Percentiles rank a stretch among this genome's conserved stretches.
Evolutionary conservation across 140 eudicot genomes (phyloP).

Genomic region (Cichorium intybus): DNA sequence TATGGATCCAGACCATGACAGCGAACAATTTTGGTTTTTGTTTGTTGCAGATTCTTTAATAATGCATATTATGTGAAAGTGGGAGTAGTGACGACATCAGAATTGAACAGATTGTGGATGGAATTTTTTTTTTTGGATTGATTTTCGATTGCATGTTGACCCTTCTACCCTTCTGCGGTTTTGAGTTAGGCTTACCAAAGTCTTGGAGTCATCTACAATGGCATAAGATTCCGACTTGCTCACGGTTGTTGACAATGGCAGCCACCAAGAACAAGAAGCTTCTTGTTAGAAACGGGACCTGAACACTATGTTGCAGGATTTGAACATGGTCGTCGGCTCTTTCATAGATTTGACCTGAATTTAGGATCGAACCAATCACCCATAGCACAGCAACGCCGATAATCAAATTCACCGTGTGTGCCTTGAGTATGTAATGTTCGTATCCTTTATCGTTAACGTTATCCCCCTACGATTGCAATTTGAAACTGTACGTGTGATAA

Average conservation of each 20-base stretch:
- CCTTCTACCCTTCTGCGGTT: constrained; percentile 45
- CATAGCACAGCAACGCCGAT: constrained; percentile 69
- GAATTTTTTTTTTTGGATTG: constrained; percentile 55
- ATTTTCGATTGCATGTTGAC: constrained; percentile 56
- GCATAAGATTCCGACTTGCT: constrained; percentile 31
- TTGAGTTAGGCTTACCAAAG: too few relatives aligned
- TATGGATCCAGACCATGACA: background rate
- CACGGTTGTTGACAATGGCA: constrained; percentile 46
- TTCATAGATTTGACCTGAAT: constrained; percentile 84
- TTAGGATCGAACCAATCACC: constrained; percentile 80
- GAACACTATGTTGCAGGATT: constrained; percentile 72
- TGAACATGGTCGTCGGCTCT: constrained; percentile 95
- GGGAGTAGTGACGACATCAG: constrained; percentile 69
- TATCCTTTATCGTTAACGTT: too few relatives aligned
- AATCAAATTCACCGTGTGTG: constrained; percentile 59
- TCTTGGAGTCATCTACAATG: too few relatives aligned
- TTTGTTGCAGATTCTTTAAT: constrained; percentile 53
- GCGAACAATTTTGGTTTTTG: background rate
- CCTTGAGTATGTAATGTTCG: constrained; percentile 38
- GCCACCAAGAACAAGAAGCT: constrained; percentile 76
- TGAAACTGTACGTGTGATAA: background rate
- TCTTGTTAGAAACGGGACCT: constrained; percentile 76
- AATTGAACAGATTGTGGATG: constrained; percentile 65
- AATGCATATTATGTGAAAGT: constrained; percentile 83
- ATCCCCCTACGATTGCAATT: constrained; percentile 53